phyloP scores from a whole-genome alignment of 139 green algal genomes.

The Coelastrella sp. region DNA sequence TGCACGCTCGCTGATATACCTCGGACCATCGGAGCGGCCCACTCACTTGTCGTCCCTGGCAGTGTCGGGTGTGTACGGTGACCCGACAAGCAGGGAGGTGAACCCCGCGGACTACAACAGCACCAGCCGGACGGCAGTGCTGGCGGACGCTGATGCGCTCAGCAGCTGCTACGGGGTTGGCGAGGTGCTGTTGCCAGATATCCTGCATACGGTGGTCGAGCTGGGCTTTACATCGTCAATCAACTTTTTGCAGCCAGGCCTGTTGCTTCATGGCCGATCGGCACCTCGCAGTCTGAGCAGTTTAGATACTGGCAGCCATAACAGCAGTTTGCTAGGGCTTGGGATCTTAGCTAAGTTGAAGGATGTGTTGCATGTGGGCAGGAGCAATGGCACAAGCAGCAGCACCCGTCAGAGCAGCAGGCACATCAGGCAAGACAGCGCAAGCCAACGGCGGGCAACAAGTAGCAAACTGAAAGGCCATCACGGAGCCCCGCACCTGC shows the following conservation, averaged over 20 bases:
- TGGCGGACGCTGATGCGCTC: constrained; percentile 82
- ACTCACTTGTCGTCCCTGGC: not conserved
- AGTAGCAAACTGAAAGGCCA: not conserved
- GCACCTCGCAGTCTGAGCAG: constrained; percentile 29
- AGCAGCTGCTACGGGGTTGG: constrained; percentile 72
- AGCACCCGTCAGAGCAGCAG: not conserved
- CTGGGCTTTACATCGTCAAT: constrained; percentile 82
- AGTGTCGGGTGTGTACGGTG: constrained; percentile 36
- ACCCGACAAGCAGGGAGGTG: constrained; percentile 1
- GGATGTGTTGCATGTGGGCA: not conserved
- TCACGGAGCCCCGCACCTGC: not conserved
- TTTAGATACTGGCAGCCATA: not conserved
- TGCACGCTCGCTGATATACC: constrained; percentile 51
- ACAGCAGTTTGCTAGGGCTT: not conserved
- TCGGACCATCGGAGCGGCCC: constrained; percentile 49
- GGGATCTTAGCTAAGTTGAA: not conserved
- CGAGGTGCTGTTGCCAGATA: constrained; percentile 43
- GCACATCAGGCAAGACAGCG: not conserved
- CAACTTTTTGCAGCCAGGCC: constrained; percentile 84
- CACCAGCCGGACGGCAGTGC: constrained; percentile 59
- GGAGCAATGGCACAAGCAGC: not conserved
- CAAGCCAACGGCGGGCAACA: not conserved
- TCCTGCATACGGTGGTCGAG: constrained; percentile 72
- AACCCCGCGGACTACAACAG: constrained; percentile 17
- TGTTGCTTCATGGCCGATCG: constrained; percentile 75